phyloP scores from a whole-genome alignment of 2,329 filamentous ascomycete genomes.

The Alternaria dauci region DNA sequence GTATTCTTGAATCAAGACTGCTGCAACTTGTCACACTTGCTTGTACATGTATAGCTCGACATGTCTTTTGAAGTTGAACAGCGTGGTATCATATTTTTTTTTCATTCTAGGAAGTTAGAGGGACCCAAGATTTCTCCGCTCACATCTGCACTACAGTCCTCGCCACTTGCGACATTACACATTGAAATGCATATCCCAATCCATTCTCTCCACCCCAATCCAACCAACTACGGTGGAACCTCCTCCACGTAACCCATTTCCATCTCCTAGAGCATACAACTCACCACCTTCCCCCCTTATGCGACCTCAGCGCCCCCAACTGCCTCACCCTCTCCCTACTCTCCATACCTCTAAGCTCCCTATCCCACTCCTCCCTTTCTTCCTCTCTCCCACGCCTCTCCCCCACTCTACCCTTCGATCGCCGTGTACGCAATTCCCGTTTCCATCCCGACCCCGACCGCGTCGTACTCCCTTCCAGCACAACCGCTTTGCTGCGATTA shows the following conservation, averaged over 20 bases:
- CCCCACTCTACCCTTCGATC: not conserved
- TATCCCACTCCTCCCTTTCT: constrained; percentile 17
- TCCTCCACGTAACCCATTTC: too few species aligned
- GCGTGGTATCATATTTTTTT: too few species aligned
- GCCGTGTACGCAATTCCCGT: too few species aligned
- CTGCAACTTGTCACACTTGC: rapidly evolving
- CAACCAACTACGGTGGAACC: rapidly evolving
- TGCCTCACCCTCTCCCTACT: constrained; percentile 17
- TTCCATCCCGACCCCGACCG: not conserved
- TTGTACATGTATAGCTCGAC: too few species aligned
- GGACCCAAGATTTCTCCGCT: too few species aligned
- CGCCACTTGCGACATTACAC: rapidly evolving
- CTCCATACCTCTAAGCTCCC: constrained; percentile 22
- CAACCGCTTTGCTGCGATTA: not conserved
- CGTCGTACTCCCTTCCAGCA: not conserved
- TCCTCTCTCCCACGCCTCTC: not conserved
- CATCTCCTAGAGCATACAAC: too few species aligned
- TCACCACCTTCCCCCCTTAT: too few species aligned
- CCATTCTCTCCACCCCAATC: too few species aligned
- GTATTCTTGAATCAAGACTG: not conserved
- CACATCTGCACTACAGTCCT: too few species aligned
- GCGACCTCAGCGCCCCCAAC: not conserved
- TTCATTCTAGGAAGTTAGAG: too few species aligned
- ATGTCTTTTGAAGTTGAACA: too few species aligned
- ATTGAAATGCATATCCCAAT: rapidly evolving